A percentile compares a stretch with the other conserved stretches of the same genome.
phyloP scores from a whole-genome alignment of 352 stramenopile species.

The Phytophthora hybrid region DNA sequence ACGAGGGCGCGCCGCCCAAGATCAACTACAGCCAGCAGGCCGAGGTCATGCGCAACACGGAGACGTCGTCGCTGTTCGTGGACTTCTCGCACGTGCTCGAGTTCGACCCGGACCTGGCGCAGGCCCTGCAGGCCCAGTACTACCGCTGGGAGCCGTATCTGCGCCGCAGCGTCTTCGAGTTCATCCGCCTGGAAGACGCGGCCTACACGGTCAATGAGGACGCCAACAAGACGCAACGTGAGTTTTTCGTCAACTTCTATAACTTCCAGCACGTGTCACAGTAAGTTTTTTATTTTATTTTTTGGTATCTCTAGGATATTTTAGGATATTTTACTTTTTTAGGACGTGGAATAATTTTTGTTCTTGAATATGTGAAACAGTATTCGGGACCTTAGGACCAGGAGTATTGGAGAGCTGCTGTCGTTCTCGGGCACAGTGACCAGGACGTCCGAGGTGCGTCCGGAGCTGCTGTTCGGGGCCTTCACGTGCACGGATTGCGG shows the following conservation, averaged over 20 bases:
- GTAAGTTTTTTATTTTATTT: conserved; percentile 31
- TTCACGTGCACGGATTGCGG: conserved; percentile 97
- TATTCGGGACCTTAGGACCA: conserved; percentile 93
- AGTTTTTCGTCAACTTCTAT: conserved; percentile 92
- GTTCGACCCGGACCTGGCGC: conserved; percentile 82
- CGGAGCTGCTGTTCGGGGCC: conserved; percentile 95
- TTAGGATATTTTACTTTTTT: background rate
- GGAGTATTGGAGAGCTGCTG: conserved; percentile 94
- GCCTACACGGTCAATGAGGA: conserved; percentile 84
- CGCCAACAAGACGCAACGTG: conserved; percentile 78
- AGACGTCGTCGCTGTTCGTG: conserved; percentile 90
- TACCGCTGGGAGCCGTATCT: conserved; percentile 88
- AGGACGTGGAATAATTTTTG: conserved; percentile 3
- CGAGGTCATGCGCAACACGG: conserved; percentile 87
- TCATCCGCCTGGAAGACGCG: conserved; percentile 78
- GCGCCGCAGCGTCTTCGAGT: conserved; percentile 78
- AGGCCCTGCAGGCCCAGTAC: conserved; percentile 87
- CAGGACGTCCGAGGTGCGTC: conserved; percentile 97
- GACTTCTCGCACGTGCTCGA: conserved; percentile 88
- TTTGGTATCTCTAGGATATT: conserved; percentile 20
- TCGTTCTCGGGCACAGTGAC: conserved; percentile 97
- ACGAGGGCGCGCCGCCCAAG: conserved; percentile 20
- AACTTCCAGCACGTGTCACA: conserved; percentile 90
- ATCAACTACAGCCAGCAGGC: conserved; percentile 89
- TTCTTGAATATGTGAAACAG: conserved; percentile 38